A percentile compares a stretch with the other conserved stretches of the same genome.
Evolutionary conservation across 2,329 filamentous ascomycete species (phyloP).

Genomic region (Trichoderma sp.): DNA sequence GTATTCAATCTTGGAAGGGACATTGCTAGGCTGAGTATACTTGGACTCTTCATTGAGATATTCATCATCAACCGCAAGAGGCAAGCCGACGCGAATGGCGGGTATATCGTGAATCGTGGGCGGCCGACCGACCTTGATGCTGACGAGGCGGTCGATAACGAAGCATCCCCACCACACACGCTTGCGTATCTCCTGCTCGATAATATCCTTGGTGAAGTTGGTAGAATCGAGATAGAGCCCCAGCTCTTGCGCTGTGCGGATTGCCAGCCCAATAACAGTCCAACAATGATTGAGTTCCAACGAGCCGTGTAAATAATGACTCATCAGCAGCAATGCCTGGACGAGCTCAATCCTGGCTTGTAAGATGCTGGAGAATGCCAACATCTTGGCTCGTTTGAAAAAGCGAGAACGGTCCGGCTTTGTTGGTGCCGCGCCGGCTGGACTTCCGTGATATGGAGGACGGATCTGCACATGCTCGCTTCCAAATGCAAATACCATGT

Average conservation of each 20-base stretch:
- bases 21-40: slow-evolving; percentile 3
- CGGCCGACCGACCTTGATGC: slow-evolving; percentile 12
- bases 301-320: slow-evolving; percentile 12
- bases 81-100: not conserved
- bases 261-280: slow-evolving; percentile 11
- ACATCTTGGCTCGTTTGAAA: slow-evolving; percentile 14
- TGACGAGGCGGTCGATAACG: slow-evolving; percentile 15
- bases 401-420: slow-evolving; percentile 13
- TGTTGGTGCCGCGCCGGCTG: not conserved
- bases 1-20: slow-evolving; percentile 11
- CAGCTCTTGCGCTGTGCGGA: slow-evolving; percentile 8
- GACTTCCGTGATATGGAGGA: not conserved
- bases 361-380: slow-evolving; percentile 8
- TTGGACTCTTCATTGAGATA: slow-evolving; percentile 3
- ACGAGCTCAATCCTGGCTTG: slow-evolving; percentile 15
- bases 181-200: slow-evolving; percentile 18
- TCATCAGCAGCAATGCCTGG: slow-evolving; percentile 11
- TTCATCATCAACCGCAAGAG: slow-evolving; percentile 10
- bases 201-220: not conserved
- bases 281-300: slow-evolving; percentile 14
- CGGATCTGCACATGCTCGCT: slow-evolving; percentile 11
- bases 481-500: slow-evolving; percentile 16
- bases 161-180: slow-evolving; percentile 18
- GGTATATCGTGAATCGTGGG: slow-evolving; percentile 14
- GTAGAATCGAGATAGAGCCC: slow-evolving; percentile 11